Percentiles rank a stretch among this genome's conserved stretches.
These are phyloP conservation scores for Eragrostis nindensis DNA, from an alignment of 176 grass and related monocot species.

Conservation along the genomic window DNA sequence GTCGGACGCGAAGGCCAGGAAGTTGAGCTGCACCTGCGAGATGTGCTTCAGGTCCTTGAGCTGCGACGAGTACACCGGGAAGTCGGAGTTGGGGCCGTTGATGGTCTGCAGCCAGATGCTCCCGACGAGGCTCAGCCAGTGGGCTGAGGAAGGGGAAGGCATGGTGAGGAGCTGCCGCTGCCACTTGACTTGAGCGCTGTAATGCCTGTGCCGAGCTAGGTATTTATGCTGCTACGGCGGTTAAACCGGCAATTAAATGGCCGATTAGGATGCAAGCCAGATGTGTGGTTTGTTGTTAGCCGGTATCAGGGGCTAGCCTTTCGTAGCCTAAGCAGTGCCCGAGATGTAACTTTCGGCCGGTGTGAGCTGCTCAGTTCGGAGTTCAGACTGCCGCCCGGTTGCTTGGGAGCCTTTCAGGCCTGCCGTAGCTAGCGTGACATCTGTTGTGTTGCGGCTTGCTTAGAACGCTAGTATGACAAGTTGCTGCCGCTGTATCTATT, in stretches of 20 bases:
- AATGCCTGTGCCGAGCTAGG: constrained; percentile 25
- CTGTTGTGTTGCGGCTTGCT: constrained; percentile 27
- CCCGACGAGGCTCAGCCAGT: constrained; percentile 91
- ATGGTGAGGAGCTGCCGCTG: constrained; percentile 36
- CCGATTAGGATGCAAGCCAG: constrained; percentile 50
- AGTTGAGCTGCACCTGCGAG: constrained; percentile 92
- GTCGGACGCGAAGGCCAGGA: constrained; percentile 96
- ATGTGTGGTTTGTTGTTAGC: constrained; percentile 60
- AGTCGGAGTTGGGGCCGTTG: constrained; percentile 93
- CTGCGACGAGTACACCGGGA: constrained; percentile 96
- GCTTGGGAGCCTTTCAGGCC: neutral
- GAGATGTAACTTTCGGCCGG: constrained; percentile 44
- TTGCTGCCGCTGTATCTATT: constrained; percentile 28
- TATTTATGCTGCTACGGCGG: constrained; percentile 63
- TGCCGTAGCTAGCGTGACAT: constrained; percentile 26
- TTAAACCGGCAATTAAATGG: constrained; percentile 44
- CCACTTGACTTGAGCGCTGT: constrained; percentile 43
- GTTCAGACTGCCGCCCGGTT: neutral
- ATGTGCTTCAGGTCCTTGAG: constrained; percentile 91
- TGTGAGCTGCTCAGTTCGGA: constrained; percentile 8
- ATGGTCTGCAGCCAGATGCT: constrained; percentile 96
- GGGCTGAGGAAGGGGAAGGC: constrained; percentile 66
- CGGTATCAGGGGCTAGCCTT: constrained; percentile 23
- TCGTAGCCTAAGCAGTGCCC: neutral
- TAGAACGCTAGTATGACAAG: neutral